Conservation (phyloP, 1,139 yeast genomes). For the Pichia sp. region DNA sequence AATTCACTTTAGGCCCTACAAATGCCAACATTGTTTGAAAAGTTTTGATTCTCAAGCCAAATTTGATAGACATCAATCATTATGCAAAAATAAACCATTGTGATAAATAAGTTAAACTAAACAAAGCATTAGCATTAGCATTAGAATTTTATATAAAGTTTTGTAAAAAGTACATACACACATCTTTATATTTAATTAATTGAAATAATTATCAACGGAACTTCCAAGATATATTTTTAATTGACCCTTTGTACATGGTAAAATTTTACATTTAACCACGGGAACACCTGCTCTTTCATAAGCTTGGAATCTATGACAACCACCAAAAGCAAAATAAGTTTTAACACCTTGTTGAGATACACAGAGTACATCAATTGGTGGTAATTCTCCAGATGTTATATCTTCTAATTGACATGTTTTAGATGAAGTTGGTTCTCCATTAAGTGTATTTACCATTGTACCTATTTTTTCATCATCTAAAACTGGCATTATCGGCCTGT, state of each 20-base stretch:
- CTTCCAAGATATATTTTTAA: slow-evolving; percentile 58
- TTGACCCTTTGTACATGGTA: slow-evolving; percentile 64
- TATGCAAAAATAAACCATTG: slow-evolving; percentile 13
- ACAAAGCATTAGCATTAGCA: neutral
- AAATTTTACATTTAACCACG: slow-evolving; percentile 54
- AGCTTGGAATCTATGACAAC: slow-evolving; percentile 79
- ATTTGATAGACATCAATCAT: slow-evolving; percentile 36
- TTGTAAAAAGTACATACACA: neutral
- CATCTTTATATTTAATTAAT: neutral
- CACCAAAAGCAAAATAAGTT: slow-evolving; percentile 76
- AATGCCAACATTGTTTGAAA: slow-evolving; percentile 46
- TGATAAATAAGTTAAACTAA: neutral
- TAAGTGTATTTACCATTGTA: slow-evolving; percentile 70
- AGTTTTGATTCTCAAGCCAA: slow-evolving; percentile 43
- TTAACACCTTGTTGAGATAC: slow-evolving; percentile 56
- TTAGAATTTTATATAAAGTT: neutral
- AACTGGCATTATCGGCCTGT: slow-evolving; percentile 81
- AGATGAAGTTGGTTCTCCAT: slow-evolving; percentile 58
- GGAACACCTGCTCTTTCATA: slow-evolving; percentile 48
- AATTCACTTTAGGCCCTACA: slow-evolving; percentile 47
- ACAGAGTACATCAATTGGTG: slow-evolving; percentile 69
- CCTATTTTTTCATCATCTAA: slow-evolving; percentile 65
- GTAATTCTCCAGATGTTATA: slow-evolving; percentile 57
- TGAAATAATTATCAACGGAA: slow-evolving; percentile 43
- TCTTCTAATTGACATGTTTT: slow-evolving; percentile 53